Conservation (phyloP, 768 basidiomycete species). For the Termitomyces sp. region DNA sequence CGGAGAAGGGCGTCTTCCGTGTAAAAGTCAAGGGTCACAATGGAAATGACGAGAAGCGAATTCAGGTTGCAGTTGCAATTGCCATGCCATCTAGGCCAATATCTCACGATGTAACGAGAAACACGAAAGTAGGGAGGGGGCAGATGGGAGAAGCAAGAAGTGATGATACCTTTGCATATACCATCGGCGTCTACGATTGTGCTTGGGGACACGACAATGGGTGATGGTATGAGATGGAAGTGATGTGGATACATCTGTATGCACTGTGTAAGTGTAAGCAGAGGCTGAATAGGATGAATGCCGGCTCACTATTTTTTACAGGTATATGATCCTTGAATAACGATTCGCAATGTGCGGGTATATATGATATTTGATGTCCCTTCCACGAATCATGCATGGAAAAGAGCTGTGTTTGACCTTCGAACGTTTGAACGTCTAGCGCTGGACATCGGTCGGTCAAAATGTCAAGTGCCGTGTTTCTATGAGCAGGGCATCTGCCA, state of each 20-base stretch:
- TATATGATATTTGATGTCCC: not conserved
- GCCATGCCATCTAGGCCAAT: slow-evolving; percentile 13
- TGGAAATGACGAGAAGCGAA: not conserved
- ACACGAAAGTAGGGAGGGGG: not conserved
- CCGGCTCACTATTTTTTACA: not conserved
- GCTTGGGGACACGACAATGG: slow-evolving; percentile 20
- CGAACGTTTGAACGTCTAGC: not conserved
- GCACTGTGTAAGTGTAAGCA: no score
- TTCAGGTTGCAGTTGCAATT: slow-evolving; percentile 13
- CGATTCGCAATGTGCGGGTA: not conserved
- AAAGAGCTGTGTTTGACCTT: not conserved
- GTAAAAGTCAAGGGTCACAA: not conserved
- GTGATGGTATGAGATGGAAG: slow-evolving; percentile 1
- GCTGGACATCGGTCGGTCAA: not conserved
- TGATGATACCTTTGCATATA: slow-evolving; percentile 19
- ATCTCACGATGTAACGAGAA: not conserved
- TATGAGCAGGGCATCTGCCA: not conserved
- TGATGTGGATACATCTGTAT: not conserved
- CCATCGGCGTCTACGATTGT: slow-evolving; percentile 30
- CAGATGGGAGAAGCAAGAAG: slow-evolving; percentile 3
- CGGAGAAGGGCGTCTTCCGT: not conserved
- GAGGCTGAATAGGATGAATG: not conserved
- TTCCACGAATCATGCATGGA: not conserved
- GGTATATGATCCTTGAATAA: not conserved
- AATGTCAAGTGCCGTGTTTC: not conserved